phyloP scores from a whole-genome alignment of 2,329 filamentous ascomycete genomes.

The Plenodomus biglobosus region DNA sequence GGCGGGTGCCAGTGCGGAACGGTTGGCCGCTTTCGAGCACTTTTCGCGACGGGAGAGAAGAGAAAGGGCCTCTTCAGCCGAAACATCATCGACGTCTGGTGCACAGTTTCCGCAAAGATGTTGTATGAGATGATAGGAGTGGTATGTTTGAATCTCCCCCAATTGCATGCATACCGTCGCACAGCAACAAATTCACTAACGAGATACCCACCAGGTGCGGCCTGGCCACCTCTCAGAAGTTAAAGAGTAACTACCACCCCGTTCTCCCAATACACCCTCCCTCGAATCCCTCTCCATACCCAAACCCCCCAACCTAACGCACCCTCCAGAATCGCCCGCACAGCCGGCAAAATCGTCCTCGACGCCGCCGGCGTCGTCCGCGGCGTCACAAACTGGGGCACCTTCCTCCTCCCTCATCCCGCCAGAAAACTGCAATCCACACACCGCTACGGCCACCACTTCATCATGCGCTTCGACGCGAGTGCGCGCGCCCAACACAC shows the following conservation, averaged over 20 bases:
- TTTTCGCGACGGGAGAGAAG: conserved; percentile 27
- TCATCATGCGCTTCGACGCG: conserved; percentile 94
- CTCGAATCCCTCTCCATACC: conserved; percentile 3
- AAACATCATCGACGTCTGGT: conserved; percentile 3
- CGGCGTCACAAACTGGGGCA: conserved; percentile 92
- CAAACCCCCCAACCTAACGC: too few relatives aligned
- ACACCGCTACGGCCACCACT: conserved; percentile 89
- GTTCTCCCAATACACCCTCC: conserved; percentile 16
- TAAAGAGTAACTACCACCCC: conserved; percentile 71
- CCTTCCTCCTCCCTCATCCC: conserved; percentile 81
- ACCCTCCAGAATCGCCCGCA: conserved; percentile 77
- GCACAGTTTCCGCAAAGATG: conserved; percentile 57
- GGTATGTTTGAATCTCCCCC: conserved; percentile 55
- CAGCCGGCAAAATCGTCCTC: conserved; percentile 80
- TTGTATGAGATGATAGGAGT: conserved; percentile 97
- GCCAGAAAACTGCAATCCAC: conserved; percentile 78
- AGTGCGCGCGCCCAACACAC: conserved; percentile 71
- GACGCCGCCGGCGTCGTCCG: conserved; percentile 84
- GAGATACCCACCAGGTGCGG: too few relatives aligned
- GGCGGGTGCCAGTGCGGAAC: conserved; percentile 16
- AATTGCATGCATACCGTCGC: conserved; percentile 6
- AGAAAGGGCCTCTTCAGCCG: too few relatives aligned
- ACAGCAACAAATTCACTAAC: too few relatives aligned
- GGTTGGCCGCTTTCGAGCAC: conserved; percentile 22
- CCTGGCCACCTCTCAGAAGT: conserved; percentile 87